phyloP scores from a whole-genome alignment of 2,329 filamentous ascomycete genomes.

The Calonectria montana region DNA sequence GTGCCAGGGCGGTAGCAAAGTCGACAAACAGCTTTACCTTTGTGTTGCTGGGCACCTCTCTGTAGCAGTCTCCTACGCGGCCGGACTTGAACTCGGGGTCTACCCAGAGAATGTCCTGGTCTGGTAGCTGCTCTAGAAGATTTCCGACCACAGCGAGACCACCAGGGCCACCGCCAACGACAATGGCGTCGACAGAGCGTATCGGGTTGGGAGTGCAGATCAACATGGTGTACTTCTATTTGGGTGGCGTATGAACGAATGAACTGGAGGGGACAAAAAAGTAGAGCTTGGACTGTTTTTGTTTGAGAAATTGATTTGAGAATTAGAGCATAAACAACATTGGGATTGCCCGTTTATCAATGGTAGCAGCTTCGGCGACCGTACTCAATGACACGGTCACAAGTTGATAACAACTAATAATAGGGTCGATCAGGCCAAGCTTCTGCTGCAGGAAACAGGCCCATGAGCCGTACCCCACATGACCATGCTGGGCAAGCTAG shows the following conservation, averaged over 20 bases:
- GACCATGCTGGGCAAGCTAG: background rate
- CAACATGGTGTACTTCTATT: background rate
- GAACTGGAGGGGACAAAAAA: background rate
- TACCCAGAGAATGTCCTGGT: slow-evolving; percentile 66
- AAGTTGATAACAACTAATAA: background rate
- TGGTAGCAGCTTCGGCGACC: background rate
- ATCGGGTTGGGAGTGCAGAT: background rate
- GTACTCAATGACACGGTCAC: background rate
- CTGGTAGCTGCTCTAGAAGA: slow-evolving; percentile 61
- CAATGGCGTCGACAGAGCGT: slow-evolving; percentile 49
- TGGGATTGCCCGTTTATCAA: background rate
- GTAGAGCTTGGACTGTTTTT: background rate
- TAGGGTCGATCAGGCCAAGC: slow-evolving; percentile 8
- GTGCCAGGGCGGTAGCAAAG: slow-evolving; percentile 63
- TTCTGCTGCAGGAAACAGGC: background rate
- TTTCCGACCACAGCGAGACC: slow-evolving; percentile 72
- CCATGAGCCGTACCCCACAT: background rate
- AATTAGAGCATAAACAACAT: background rate
- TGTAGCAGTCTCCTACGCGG: slow-evolving; percentile 64
- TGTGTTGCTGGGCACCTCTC: slow-evolving; percentile 72
- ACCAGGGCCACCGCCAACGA: slow-evolving; percentile 33
- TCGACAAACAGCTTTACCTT: slow-evolving; percentile 69
- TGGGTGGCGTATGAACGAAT: background rate
- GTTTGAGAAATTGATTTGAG: background rate
- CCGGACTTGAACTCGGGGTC: slow-evolving; percentile 67